Evolutionary conservation across 2,329 filamentous ascomycete genomes (phyloP).

Genomic region (Fusarium bulbicola): DNA sequence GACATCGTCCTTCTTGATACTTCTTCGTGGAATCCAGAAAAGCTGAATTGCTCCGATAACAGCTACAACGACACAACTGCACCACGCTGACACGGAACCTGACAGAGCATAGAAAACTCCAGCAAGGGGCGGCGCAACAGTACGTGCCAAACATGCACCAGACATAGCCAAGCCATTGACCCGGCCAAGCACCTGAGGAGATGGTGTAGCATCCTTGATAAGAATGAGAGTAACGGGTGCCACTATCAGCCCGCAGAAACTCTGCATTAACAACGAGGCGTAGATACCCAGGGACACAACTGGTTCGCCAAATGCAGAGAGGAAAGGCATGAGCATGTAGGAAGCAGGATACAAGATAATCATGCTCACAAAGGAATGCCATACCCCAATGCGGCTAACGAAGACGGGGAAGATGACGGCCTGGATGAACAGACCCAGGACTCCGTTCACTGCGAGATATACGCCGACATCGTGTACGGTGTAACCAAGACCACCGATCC

Average conservation of each 20-base stretch:
- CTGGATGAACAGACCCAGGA: slow-evolving; percentile 78
- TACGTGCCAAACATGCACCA: slow-evolving; percentile 76
- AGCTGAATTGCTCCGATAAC: slow-evolving; percentile 34
- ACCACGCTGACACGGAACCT: slow-evolving; percentile 55
- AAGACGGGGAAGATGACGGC: slow-evolving; percentile 74
- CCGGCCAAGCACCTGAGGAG: slow-evolving; percentile 69
- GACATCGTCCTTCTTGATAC: slow-evolving; percentile 11
- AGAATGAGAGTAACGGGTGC: slow-evolving; percentile 76
- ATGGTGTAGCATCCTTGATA: slow-evolving; percentile 75
- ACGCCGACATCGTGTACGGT: slow-evolving; percentile 72
- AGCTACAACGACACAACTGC: slow-evolving; percentile 47
- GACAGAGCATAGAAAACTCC: slow-evolving; percentile 73
- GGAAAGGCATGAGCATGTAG: slow-evolving; percentile 75
- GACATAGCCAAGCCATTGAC: slow-evolving; percentile 79
- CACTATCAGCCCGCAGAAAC: slow-evolving; percentile 73
- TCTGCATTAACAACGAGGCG: slow-evolving; percentile 70
- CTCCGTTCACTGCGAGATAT: slow-evolving; percentile 74
- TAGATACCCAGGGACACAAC: slow-evolving; percentile 71
- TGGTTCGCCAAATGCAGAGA: slow-evolving; percentile 64
- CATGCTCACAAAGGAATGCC: slow-evolving; percentile 71
- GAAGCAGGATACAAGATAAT: slow-evolving; percentile 72
- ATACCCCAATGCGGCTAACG: slow-evolving; percentile 71
- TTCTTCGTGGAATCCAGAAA: slow-evolving; percentile 32
- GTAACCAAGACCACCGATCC: slow-evolving; percentile 71
- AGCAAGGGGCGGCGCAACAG: slow-evolving; percentile 72